Evolutionary conservation across 345 rosid species (phyloP).

Genomic region (Salix dunnii): DNA sequence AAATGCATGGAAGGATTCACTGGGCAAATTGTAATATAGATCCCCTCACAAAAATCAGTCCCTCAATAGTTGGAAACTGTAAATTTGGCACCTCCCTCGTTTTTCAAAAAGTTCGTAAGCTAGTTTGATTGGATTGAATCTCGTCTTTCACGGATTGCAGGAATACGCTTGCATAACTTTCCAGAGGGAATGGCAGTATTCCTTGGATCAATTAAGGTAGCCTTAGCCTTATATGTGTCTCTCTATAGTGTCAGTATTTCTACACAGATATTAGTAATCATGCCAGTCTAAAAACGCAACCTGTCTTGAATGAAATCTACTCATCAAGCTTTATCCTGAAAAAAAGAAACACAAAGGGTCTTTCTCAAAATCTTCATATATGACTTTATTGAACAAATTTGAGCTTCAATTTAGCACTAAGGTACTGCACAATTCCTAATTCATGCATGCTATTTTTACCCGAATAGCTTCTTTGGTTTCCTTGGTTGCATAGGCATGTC

Average conservation of each 20-base stretch:
- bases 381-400: not conserved
- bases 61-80: not conserved
- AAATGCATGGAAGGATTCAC: no score
- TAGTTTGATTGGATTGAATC: constrained; percentile 9
- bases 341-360: not conserved
- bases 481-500: not conserved
- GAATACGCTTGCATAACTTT: constrained; percentile 98
- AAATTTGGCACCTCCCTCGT: not conserved
- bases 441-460: not conserved
- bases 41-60: no score
- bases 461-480: not conserved
- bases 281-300: not conserved
- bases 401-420: not conserved
- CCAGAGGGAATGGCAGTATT: constrained; percentile 99
- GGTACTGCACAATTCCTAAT: not conserved
- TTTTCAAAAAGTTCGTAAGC: not conserved
- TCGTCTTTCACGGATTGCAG: constrained; percentile 37
- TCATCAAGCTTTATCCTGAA: not conserved
- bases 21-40: no score
- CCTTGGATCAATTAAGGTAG: constrained; percentile 95
- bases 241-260: not conserved
- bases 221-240: not conserved
- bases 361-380: not conserved
- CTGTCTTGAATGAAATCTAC: not conserved
- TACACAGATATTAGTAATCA: not conserved